phyloP scores from a whole-genome alignment of 2,329 filamentous ascomycete species.

The Daldinia eschscholtzii region DNA sequence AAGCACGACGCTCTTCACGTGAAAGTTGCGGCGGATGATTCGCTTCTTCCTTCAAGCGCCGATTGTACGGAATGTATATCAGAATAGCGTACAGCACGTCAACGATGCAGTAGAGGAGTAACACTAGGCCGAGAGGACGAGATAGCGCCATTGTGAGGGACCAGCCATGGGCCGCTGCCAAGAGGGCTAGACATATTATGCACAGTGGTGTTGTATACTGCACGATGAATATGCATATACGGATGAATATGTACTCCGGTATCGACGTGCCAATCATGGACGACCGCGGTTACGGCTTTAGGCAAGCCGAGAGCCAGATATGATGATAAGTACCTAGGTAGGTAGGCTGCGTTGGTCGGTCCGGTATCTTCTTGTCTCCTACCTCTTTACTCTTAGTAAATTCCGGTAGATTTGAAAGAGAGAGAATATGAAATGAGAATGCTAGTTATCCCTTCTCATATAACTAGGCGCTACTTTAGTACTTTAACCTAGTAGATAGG shows the following conservation, averaged over 20 bases:
- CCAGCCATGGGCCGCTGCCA: constrained; percentile 42
- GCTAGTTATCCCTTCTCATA: neutral
- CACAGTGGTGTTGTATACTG: constrained; percentile 60
- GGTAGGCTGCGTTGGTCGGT: neutral
- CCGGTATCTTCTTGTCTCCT: neutral
- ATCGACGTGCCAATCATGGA: constrained; percentile 52
- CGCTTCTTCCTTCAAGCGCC: constrained; percentile 56
- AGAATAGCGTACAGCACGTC: constrained; percentile 59
- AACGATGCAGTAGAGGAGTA: constrained; percentile 53
- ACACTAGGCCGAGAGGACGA: constrained; percentile 34
- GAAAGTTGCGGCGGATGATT: constrained; percentile 59
- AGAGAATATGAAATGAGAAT: neutral
- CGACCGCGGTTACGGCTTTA: constrained; percentile 35
- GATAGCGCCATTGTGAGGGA: constrained; percentile 29
- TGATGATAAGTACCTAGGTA: constrained; percentile 19
- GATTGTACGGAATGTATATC: constrained; percentile 59
- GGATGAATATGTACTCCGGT: constrained; percentile 60
- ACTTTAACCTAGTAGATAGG: neutral
- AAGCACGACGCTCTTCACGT: constrained; percentile 61
- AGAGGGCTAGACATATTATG: constrained; percentile 49
- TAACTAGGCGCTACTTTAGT: neutral
- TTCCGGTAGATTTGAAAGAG: neutral
- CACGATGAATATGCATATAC: constrained; percentile 58
- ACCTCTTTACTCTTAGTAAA: neutral
- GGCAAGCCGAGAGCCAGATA: constrained; percentile 29